Base-by-base conservation (phyloP, 164 flowering plant species). In the Vitis rotundifolia region DNA sequence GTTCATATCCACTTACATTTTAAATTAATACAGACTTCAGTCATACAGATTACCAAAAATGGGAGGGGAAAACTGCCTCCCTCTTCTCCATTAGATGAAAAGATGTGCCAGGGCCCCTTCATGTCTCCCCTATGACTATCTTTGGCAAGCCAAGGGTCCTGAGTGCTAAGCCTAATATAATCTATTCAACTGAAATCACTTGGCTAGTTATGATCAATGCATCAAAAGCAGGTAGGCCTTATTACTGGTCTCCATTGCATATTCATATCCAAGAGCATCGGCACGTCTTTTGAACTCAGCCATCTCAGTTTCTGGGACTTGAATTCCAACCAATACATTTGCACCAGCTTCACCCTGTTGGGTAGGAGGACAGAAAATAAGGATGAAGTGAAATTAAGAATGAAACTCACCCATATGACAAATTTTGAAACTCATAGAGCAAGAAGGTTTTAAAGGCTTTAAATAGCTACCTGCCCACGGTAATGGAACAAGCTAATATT, bases 401-500 rank as follows among this genome's bases (percentile, higher is more conserved):
- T 57, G 2, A 14, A 19, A 63, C 54, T 31, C 31, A 11, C 2
- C 18, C 1, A 13, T 56, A 8, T 26, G 66, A 13, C 13, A 69
- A 2, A 8, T 16, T 37, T 13, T 22, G 19, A n/a, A 63, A 47
- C 11, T 16, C 14, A 44, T 51, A 9, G 14, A 44, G 12, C 18
- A 52, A 28, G 44, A 31, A 31, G 44, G 44, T 31, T 31, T 31
- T 31, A 31, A 65, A 61, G 50, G 53, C 31, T 55, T 71, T 6
- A 57, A 31, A 72, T 50, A 48, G 73, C 3, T 13, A 96, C 99
- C 97, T 92, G 87, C 50, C 82, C 86, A 66, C 97, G 93, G 77
- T 96, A 96, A 76, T 93, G 99, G 83, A 96, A 93, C 84, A 96
- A 85, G 73, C 86, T 93, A 74, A 96, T 93, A 78, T 89, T 93